phyloP scores from a whole-genome alignment of 441 rosid species.

The Adansonia madagascariensis region DNA sequence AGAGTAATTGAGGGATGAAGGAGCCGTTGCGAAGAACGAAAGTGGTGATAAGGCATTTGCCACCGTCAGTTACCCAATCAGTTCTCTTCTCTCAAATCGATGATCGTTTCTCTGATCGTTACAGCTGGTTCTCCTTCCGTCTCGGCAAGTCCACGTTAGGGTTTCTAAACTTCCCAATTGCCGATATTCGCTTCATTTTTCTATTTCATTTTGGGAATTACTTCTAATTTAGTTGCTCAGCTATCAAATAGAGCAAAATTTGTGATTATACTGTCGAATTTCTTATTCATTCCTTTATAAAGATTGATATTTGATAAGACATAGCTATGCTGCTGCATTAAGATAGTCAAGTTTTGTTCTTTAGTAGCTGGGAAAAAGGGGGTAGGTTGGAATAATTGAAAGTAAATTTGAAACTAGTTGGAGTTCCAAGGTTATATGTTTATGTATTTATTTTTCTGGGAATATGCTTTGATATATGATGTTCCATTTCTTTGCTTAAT shows the following conservation, averaged over 20 bases:
- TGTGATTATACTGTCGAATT: neutral
- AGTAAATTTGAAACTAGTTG: too few species aligned
- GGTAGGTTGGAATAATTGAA: too few species aligned
- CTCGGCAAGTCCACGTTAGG: constrained; percentile 59
- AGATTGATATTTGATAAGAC: neutral
- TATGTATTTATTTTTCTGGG: neutral
- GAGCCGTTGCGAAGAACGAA: constrained; percentile 52
- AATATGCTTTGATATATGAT: neutral
- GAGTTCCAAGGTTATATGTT: neutral
- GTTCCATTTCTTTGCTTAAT: neutral
- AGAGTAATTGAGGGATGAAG: constrained; percentile 39
- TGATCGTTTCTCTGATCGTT: constrained; percentile 54
- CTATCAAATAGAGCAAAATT: neutral
- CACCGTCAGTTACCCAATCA: constrained; percentile 63
- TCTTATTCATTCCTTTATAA: neutral
- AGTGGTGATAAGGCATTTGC: constrained; percentile 66
- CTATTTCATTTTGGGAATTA: too few species aligned
- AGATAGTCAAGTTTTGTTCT: neutral
- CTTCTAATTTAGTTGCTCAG: neutral
- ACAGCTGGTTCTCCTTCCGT: constrained; percentile 54
- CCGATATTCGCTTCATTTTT: too few species aligned
- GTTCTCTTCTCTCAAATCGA: constrained; percentile 59
- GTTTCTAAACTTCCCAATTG: constrained; percentile 18
- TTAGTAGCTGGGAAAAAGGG: neutral
- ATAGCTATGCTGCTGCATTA: neutral